Evolutionary conservation across 306 rosid genomes (phyloP).

Genomic region (Cucurbita maxima): DNA sequence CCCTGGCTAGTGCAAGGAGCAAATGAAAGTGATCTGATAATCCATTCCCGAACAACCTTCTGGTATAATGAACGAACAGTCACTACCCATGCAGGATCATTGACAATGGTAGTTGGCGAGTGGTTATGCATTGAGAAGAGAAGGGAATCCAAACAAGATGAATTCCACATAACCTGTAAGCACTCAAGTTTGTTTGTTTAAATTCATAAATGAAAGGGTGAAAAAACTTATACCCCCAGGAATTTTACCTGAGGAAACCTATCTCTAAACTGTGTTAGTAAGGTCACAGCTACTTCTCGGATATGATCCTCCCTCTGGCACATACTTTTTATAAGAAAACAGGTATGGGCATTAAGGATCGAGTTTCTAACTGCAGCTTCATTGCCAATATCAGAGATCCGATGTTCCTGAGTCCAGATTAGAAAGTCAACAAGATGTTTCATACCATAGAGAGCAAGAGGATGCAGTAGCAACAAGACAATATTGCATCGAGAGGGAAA

Average conservation of each 20-base stretch:
- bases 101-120: slow-evolving; percentile 57
- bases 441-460: slow-evolving; percentile 4
- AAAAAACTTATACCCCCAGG: not conserved
- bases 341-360: slow-evolving; percentile 58
- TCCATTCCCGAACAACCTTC: slow-evolving; percentile 92
- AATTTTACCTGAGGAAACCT: slow-evolving; percentile 72
- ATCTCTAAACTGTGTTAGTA: slow-evolving; percentile 74
- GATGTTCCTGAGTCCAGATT: slow-evolving; percentile 49
- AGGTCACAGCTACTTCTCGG: slow-evolving; percentile 62
- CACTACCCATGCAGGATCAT: slow-evolving; percentile 84
- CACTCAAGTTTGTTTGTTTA: slow-evolving; percentile 13
- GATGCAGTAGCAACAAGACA: slow-evolving; percentile 3
- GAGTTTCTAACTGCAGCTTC: slow-evolving; percentile 69
- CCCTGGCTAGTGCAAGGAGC: slow-evolving; percentile 99
- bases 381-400: slow-evolving; percentile 68
- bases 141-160: slow-evolving; percentile 68
- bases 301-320: slow-evolving; percentile 85
- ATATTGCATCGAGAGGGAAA: not conserved
- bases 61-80: slow-evolving; percentile 74
- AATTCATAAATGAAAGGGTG: slow-evolving; percentile 5
- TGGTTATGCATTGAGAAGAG: slow-evolving; percentile 78
- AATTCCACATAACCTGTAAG: slow-evolving; percentile 87
- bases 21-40: slow-evolving; percentile 70
- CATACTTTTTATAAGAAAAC: slow-evolving; percentile 71
- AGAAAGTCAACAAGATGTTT: not conserved